Evolutionary conservation across 2,329 filamentous ascomycete genomes (phyloP).

Genomic region (Curvularia verruculosa): DNA sequence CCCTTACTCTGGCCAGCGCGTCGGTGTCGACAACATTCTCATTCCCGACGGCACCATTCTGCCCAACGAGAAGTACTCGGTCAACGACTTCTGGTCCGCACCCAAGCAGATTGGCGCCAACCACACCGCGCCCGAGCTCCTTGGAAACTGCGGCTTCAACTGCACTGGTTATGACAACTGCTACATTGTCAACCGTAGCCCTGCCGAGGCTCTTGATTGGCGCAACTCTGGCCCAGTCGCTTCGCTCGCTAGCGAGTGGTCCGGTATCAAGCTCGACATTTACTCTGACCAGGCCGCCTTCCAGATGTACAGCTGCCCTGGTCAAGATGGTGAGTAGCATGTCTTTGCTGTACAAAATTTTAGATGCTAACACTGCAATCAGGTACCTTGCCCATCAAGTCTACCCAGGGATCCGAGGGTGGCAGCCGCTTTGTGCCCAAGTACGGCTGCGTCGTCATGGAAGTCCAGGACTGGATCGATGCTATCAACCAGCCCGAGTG

Average conservation of each 20-base stretch:
- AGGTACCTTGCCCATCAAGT: slow-evolving; percentile 68
- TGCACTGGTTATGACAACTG: slow-evolving; percentile 87
- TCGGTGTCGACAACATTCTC: slow-evolving; percentile 65
- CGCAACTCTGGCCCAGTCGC: slow-evolving; percentile 64
- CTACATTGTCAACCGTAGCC: slow-evolving; percentile 69
- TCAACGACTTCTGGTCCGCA: slow-evolving; percentile 81
- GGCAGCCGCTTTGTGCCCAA: slow-evolving; percentile 70
- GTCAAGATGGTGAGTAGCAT: slow-evolving; percentile 66
- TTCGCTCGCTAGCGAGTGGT: slow-evolving; percentile 72
- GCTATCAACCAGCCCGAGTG: slow-evolving; percentile 91
- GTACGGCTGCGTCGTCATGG: slow-evolving; percentile 87
- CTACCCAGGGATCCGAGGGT: slow-evolving; percentile 68
- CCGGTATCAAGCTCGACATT: slow-evolving; percentile 82
- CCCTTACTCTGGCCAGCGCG: slow-evolving; percentile 73
- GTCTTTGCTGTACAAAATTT: not conserved
- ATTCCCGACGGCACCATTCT: slow-evolving; percentile 65
- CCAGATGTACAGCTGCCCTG: slow-evolving; percentile 85
- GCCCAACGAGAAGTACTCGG: slow-evolving; percentile 68
- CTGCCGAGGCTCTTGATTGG: slow-evolving; percentile 68
- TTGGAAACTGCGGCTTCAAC: slow-evolving; percentile 76
- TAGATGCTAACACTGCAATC: slow-evolving; percentile 12
- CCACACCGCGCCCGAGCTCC: slow-evolving; percentile 65
- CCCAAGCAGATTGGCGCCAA: slow-evolving; percentile 81
- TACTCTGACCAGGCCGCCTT: slow-evolving; percentile 84
- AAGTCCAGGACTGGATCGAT: slow-evolving; percentile 93